Conservation (phyloP, 345 rosid genomes). For the Noccaea caerulescens region DNA sequence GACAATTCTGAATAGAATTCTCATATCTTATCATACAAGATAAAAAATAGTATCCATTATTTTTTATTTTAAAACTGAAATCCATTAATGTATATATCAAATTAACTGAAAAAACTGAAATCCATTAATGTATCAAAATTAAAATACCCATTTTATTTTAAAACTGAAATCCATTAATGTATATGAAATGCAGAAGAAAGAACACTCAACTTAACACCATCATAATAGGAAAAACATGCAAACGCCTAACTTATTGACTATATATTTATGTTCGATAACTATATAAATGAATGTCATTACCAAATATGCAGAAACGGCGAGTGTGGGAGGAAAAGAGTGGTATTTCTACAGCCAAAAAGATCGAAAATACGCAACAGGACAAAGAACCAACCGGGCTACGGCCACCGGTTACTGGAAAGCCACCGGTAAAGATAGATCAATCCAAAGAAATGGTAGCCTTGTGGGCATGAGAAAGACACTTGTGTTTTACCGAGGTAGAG, state of each 20-base stretch:
- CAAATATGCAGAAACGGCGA: conserved; percentile 39
- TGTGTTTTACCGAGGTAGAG: conserved; percentile 56
- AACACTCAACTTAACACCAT: neutral
- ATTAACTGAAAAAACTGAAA: too few species aligned
- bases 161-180: neutral
- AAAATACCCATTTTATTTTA: too few species aligned
- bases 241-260: neutral
- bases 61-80: too few species aligned
- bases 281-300: conserved; percentile 5
- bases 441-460: conserved; percentile 33
- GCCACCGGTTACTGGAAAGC: conserved; percentile 66
- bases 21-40: conserved; percentile 3
- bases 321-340: conserved; percentile 53
- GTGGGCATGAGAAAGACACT: conserved; percentile 57
- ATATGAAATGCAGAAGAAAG: neutral
- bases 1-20: conserved; percentile 24
- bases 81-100: neutral
- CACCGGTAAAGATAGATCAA: conserved; percentile 58
- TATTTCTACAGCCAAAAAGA: conserved; percentile 59
- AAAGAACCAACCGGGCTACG: conserved; percentile 63
- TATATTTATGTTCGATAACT: neutral
- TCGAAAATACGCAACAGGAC: conserved; percentile 55
- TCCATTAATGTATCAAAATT: neutral
- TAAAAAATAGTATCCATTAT: neutral
- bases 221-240: too few species aligned